Evolutionary conservation across 1,284 basidiomycete species (phyloP), one percentile per base, ranked within the genome.

Genomic region (Acaromyces ingoldii): DNA sequence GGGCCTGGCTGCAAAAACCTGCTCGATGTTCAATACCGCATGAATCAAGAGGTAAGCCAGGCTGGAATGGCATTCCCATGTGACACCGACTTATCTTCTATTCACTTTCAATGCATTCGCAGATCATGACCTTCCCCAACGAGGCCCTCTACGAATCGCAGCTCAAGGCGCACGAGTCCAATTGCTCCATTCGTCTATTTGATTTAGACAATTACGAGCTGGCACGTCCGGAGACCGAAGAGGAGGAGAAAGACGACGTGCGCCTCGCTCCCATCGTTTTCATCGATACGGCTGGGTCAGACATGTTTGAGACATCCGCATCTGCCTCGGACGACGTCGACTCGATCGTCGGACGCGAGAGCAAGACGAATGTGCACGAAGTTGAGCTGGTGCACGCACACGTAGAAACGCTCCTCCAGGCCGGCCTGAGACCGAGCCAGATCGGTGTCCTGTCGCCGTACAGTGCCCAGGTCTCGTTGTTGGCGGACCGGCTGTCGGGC

Each of bases 381-480:
- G 89, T 85, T 0, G 83, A 81, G 9, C 81, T 96, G 1, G 91
- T 95, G 0, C 84, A 83, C 63, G 81, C 80, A 53, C 92, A 91
- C 85, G 84, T 91, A 0, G 81, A 84, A 34, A 84, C 82, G 62
- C 77, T 97, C 71, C 88, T 60, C n/a, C 76, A 75, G 5, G 80
- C 81, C 2, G 89, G 91, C 0, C 76, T 98, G 0, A 72, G 80
- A 0, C 81, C 89, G 0, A 77, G 77, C 0, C 86, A 92, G 65
- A 89, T 98, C 51, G 89, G 89, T 1, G 81, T 98, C 46, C 87
- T 98, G 55, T 89, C 91, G 3, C 92, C 95, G 81, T 91, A 77
- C 44, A 82, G 75, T 13, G 58, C 65, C 6, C 71, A 72, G 41
- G 63, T 60, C 4, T 55, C 53, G 2, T 19, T 63, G 21, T 9